Evolutionary conservation across 1,284 basidiomycete species (phyloP).

Genomic region (Sanghuangporus baumii): DNA sequence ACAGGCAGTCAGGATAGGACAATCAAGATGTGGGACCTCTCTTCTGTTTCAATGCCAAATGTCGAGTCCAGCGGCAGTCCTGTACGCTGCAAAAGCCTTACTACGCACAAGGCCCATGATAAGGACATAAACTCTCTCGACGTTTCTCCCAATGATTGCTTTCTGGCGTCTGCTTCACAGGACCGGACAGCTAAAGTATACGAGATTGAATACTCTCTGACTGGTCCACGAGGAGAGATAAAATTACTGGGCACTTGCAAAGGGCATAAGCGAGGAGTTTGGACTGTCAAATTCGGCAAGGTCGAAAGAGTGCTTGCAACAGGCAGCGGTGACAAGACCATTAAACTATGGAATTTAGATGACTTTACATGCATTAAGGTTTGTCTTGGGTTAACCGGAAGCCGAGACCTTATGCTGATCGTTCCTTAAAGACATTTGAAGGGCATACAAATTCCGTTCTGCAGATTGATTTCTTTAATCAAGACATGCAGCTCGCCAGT

Average conservation of each 20-base stretch:
- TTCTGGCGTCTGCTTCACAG: constrained; percentile 93
- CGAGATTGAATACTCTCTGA: constrained; percentile 58
- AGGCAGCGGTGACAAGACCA: constrained; percentile 90
- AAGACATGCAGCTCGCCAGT: constrained; percentile 84
- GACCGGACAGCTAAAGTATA: constrained; percentile 94
- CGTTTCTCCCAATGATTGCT: constrained; percentile 83
- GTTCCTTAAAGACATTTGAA: constrained; percentile 74
- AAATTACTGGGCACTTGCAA: constrained; percentile 84
- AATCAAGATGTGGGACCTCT: constrained; percentile 97
- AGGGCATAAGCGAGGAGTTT: constrained; percentile 96
- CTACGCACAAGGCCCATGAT: constrained; percentile 93
- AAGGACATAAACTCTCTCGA: constrained; percentile 99
- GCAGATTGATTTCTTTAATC: constrained; percentile 82
- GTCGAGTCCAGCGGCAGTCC: constrained; percentile 26
- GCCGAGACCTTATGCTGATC: background rate
- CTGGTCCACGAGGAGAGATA: constrained; percentile 57
- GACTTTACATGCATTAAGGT: constrained; percentile 85
- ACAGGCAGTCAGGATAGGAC: constrained; percentile 97
- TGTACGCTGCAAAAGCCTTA: constrained; percentile 67
- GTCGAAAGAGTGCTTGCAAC: constrained; percentile 86
- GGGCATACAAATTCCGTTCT: constrained; percentile 98
- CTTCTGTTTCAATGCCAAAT: constrained; percentile 24
- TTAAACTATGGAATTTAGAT: constrained; percentile 91
- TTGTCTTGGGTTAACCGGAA: background rate
- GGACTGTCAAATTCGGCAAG: constrained; percentile 86